phyloP scores from a whole-genome alignment of 192 early-diverging fungal genomes.

The Chytriomyces sp. region DNA sequence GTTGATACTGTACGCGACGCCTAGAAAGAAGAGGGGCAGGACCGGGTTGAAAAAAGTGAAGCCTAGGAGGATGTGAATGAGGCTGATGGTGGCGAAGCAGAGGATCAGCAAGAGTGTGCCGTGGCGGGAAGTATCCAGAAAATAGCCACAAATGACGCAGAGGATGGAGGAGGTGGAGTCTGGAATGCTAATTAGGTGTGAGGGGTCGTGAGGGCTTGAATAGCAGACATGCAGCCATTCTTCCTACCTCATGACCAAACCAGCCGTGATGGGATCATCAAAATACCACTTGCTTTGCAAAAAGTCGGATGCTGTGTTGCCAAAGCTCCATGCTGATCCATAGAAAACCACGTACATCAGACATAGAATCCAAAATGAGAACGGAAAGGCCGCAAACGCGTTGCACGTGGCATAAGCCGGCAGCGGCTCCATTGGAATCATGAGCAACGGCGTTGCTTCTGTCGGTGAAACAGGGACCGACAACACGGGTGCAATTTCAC shows the following conservation, averaged over 20 bases:
- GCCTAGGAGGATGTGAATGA: slow-evolving; percentile 58
- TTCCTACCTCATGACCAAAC: slow-evolving; percentile 53
- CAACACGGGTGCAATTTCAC: neutral
- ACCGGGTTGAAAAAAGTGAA: slow-evolving; percentile 55
- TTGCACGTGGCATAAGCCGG: neutral
- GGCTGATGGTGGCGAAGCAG: slow-evolving; percentile 57
- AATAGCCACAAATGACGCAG: slow-evolving; percentile 60
- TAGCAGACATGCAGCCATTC: slow-evolving; percentile 13
- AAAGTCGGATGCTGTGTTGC: slow-evolving; percentile 59
- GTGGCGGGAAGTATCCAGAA: slow-evolving; percentile 57
- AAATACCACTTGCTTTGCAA: slow-evolving; percentile 61
- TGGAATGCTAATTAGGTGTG: slow-evolving; percentile 49
- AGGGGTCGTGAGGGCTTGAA: neutral
- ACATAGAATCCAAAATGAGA: slow-evolving; percentile 57
- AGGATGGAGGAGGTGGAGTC: slow-evolving; percentile 65
- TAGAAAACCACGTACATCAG: slow-evolving; percentile 58
- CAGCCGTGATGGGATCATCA: slow-evolving; percentile 52
- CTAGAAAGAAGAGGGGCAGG: slow-evolving; percentile 55
- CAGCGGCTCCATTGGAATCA: neutral
- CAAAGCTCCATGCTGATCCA: slow-evolving; percentile 58
- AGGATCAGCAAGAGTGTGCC: slow-evolving; percentile 55
- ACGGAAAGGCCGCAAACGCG: slow-evolving; percentile 39
- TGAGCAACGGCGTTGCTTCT: slow-evolving; percentile 7
- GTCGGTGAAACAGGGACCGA: neutral
- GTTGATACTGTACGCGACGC: slow-evolving; percentile 62